A percentile compares a stretch with the other conserved stretches of the same genome.
Conservation (phyloP, 2,329 filamentous ascomycete species). For the Dendryphion nanum region DNA sequence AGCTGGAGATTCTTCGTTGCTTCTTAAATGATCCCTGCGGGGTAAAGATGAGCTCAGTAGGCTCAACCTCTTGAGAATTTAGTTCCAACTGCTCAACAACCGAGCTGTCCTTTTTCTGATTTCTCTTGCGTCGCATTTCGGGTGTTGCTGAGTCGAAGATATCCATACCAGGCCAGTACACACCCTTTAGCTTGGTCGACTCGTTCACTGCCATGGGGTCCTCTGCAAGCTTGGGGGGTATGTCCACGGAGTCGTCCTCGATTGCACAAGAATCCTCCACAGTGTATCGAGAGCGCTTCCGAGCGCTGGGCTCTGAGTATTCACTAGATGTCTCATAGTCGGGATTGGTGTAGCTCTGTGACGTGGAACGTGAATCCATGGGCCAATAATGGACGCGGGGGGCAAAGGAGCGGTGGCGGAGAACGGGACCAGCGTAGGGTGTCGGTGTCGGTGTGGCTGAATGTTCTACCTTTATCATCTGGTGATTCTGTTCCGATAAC, state of each 20-base stretch:
- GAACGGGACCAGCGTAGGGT: constrained; percentile 24
- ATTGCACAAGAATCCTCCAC: constrained; percentile 29
- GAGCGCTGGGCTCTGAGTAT: constrained; percentile 34
- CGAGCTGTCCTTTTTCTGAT: constrained; percentile 73
- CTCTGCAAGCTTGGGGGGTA: constrained; percentile 9
- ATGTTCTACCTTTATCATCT: constrained; percentile 26
- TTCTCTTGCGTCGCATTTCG: constrained; percentile 70
- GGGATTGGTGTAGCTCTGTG: constrained; percentile 35
- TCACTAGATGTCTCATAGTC: constrained; percentile 40
- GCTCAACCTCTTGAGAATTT: constrained; percentile 63
- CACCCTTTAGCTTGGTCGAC: constrained; percentile 62
- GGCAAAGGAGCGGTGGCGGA: constrained; percentile 32
- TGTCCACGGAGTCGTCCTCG: constrained; percentile 27
- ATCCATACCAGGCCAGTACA: constrained; percentile 75
- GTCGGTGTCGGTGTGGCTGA: constrained; percentile 27
- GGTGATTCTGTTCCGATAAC: constrained; percentile 31
- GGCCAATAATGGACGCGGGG: constrained; percentile 41
- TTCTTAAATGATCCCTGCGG: constrained; percentile 42
- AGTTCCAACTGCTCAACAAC: constrained; percentile 66
- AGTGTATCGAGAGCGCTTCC: constrained; percentile 21
- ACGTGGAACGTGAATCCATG: constrained; percentile 32
- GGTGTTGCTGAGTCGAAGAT: constrained; percentile 78
- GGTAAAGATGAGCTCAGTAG: constrained; percentile 64
- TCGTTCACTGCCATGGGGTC: constrained; percentile 35
- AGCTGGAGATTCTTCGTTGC: constrained; percentile 46